Percentiles rank a stretch among this genome's conserved stretches.
phyloP scores from a whole-genome alignment of 768 basidiomycete species.

The Suillus bovinus region DNA sequence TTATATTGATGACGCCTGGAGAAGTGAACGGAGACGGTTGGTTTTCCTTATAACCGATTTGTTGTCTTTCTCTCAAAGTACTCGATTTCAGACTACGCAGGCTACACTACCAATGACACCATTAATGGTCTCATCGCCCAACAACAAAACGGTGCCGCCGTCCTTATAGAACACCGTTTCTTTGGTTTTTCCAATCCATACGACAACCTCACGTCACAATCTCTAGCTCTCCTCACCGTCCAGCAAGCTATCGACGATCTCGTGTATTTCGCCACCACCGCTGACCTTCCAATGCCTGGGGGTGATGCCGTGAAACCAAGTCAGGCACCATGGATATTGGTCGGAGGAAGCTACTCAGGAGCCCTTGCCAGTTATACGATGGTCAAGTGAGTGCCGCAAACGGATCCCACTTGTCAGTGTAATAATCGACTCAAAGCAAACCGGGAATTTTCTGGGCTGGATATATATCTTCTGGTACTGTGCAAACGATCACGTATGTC shows the following conservation, averaged over 20 bases:
- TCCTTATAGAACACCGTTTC: conserved; percentile 74
- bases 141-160: conserved; percentile 49
- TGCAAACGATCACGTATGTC: conserved; percentile 44
- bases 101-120: conserved; percentile 62
- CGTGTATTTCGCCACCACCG: conserved; percentile 70
- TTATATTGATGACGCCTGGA: neutral
- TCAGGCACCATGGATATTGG: conserved; percentile 42
- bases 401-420: neutral
- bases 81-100: conserved; percentile 27
- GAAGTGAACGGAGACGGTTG: neutral
- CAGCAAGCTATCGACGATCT: conserved; percentile 77
- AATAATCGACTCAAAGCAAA: conserved; percentile 26
- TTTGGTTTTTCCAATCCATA: conserved; percentile 74
- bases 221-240: conserved; percentile 61
- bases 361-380: conserved; percentile 63
- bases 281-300: conserved; percentile 63
- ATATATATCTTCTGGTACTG: conserved; percentile 48
- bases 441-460: conserved; percentile 43
- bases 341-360: conserved; percentile 46
- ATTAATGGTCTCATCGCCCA: conserved; percentile 49
- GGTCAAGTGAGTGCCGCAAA: conserved; percentile 51
- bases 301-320: conserved; percentile 61
- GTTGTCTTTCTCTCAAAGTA: neutral
- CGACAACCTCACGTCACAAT: conserved; percentile 55
- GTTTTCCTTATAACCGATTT: neutral